Evolutionary conservation across 495 filamentous ascomycete genomes (phyloP), one percentile per base, ranked within the genome.

Genomic region (Thermochaetoides thermophila): DNA sequence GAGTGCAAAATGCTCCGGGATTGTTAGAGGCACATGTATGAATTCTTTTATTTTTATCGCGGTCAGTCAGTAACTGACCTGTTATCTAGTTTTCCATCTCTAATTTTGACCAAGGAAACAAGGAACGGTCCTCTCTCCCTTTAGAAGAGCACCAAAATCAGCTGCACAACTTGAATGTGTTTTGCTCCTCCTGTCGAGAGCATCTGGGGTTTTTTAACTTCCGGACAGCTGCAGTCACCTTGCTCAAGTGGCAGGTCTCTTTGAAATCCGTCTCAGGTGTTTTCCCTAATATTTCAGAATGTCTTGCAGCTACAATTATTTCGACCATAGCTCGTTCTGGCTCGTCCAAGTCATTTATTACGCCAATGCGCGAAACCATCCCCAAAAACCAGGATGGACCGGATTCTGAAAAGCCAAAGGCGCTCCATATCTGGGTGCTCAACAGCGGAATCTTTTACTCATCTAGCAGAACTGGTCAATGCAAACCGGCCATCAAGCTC

Each of bases 401-500:
- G n/a, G n/a, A n/a, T n/a, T n/a, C n/a, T n/a, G n/a, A n/a, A n/a
- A n/a, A n/a, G n/a, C n/a, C n/a, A 21, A 22, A 43, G 18, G 44
- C 60, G 16, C 43, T 66, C 19, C 55, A 71, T 29, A 38, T 71
- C 8, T 86, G 81, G 81, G 63, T 81, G 8, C 77, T 86, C 41
- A 84, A 77, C 36, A 67, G 69, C 13, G 65, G 77, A 41, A 65
- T 84, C 16, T 55, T 61, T 6, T 86, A 78, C 42, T 71, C 69
- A 0, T 59, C 53, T 19, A 15, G 57, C 60, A 30, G 31, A 1
- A 7, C 19, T 3, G 27, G 25, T 13, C 17, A n/a, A 7, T 15
- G 27, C 18, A 46, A 26, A 0, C 55, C 60, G n/a, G 78, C 74
- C 3, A 68, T 81, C 52, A 84, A 82, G 38, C 59, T 82, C 3